Evolutionary conservation across 805 yeast species (phyloP).

Genomic region (Myxozyma vanderwaltii): DNA sequence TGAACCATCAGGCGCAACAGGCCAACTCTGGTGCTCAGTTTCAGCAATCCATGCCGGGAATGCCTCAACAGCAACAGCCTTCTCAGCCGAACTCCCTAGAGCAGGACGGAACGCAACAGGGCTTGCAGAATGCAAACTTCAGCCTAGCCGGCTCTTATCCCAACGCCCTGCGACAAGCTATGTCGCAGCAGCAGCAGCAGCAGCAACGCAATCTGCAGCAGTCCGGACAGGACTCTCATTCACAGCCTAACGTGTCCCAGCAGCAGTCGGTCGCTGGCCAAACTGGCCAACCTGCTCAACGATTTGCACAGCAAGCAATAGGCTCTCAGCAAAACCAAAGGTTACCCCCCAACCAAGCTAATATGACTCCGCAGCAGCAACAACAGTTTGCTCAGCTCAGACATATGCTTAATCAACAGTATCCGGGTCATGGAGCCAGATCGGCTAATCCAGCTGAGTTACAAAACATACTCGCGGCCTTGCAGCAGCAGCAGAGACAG

Average conservation of each 20-base stretch:
- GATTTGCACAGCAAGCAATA: constrained; percentile 23
- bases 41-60: constrained; percentile 7
- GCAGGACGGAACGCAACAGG: background rate
- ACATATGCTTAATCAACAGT: constrained; percentile 29
- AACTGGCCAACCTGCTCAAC: background rate
- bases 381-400: constrained; percentile 13
- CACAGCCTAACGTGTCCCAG: constrained; percentile 7
- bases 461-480: constrained; percentile 19
- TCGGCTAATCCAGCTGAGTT: constrained; percentile 23
- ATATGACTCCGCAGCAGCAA: constrained; percentile 16
- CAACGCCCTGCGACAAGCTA: constrained; percentile 28
- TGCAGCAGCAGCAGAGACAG: constrained; percentile 21
- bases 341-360: constrained; percentile 4
- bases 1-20: constrained; percentile 27
- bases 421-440: constrained; percentile 13
- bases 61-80: constrained; percentile 7
- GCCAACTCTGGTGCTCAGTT: constrained; percentile 18
- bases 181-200: constrained; percentile 28
- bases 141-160: constrained; percentile 22
- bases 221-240: background rate
- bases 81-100: background rate
- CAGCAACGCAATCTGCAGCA: constrained; percentile 13
- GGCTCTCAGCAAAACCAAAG: constrained; percentile 5
- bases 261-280: constrained; percentile 12
- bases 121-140: background rate